phyloP scores from a whole-genome alignment of 768 basidiomycete genomes.

The Trametes cubensis region DNA sequence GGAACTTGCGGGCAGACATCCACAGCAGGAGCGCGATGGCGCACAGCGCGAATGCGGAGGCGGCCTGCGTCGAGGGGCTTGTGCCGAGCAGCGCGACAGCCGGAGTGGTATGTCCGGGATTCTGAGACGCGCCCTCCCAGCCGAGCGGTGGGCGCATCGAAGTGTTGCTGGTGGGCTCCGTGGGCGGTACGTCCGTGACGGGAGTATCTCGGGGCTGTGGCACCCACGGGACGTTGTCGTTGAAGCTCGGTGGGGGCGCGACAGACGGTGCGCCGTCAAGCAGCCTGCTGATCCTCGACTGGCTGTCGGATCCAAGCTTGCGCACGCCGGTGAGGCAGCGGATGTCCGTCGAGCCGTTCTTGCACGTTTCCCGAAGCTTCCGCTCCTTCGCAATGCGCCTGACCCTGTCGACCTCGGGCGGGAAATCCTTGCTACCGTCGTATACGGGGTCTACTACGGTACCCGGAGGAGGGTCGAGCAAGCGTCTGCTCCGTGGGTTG shows the following conservation, averaged over 20 bases:
- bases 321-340: conserved; percentile 68
- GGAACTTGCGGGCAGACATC: conserved; percentile 20
- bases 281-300: conserved; percentile 47
- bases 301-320: conserved; percentile 52
- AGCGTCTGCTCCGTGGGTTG: conserved; percentile 4
- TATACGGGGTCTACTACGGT: conserved; percentile 23
- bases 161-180: conserved; percentile 12
- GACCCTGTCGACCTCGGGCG: conserved; percentile 47
- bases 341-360: conserved; percentile 43
- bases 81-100: conserved; percentile 2
- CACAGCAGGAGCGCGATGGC: conserved; percentile 16
- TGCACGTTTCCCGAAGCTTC: conserved; percentile 46
- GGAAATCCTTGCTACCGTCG: conserved; percentile 36
- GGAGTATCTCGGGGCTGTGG: conserved; percentile 12
- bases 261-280: conserved; percentile 58
- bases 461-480: conserved; percentile 41
- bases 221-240: conserved; percentile 20
- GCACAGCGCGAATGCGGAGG: conserved; percentile 20
- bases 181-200: conserved; percentile 12
- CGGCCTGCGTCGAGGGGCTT: conserved; percentile 14
- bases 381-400: conserved; percentile 41
- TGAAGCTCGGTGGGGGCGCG: conserved; percentile 33
- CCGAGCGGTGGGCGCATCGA: conserved; percentile 14
- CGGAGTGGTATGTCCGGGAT: not conserved
- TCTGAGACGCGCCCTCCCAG: conserved; percentile 4